phyloP scores from a whole-genome alignment of 2,329 filamentous ascomycete species.

The Fusarium compactum region DNA sequence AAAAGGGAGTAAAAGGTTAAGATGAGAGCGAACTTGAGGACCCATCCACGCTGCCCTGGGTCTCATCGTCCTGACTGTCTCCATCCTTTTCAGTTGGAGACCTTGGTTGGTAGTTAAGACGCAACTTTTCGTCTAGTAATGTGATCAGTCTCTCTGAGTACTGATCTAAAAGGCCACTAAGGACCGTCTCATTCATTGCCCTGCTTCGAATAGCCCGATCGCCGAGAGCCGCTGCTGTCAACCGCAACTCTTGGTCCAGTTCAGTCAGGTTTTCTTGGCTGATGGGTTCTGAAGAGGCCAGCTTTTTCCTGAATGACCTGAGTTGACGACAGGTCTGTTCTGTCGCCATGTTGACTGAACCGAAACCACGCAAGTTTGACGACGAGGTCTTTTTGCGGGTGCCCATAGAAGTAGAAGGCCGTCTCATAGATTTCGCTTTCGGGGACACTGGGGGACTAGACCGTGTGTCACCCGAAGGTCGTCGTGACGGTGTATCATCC shows the following conservation, averaged over 20 bases:
- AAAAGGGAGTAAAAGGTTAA: slow-evolving; percentile 27
- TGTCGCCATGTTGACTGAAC: slow-evolving; percentile 71
- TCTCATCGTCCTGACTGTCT: slow-evolving; percentile 41
- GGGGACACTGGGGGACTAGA: slow-evolving; percentile 65
- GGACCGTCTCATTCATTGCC: slow-evolving; percentile 67
- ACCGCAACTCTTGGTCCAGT: slow-evolving; percentile 72
- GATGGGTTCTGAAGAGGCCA: slow-evolving; percentile 67
- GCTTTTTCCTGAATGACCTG: slow-evolving; percentile 72
- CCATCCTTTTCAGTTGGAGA: slow-evolving; percentile 45
- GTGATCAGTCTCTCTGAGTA: slow-evolving; percentile 79
- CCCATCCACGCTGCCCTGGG: slow-evolving; percentile 51
- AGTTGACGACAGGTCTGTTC: slow-evolving; percentile 74
- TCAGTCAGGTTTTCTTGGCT: slow-evolving; percentile 70
- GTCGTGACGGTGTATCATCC: slow-evolving; percentile 61
- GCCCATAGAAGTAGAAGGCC: slow-evolving; percentile 67
- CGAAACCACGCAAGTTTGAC: slow-evolving; percentile 63
- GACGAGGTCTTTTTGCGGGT: slow-evolving; percentile 64
- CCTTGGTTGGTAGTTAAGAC: slow-evolving; percentile 57
- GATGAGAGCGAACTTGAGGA: slow-evolving; percentile 53
- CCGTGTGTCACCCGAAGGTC: slow-evolving; percentile 59
- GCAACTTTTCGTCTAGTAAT: slow-evolving; percentile 78
- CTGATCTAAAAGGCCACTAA: slow-evolving; percentile 77
- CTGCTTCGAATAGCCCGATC: slow-evolving; percentile 67
- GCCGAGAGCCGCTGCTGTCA: slow-evolving; percentile 71
- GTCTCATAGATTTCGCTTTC: slow-evolving; percentile 59